Conservation (phyloP, 768 basidiomycete species). For the Guyanaporus albipodus region DNA sequence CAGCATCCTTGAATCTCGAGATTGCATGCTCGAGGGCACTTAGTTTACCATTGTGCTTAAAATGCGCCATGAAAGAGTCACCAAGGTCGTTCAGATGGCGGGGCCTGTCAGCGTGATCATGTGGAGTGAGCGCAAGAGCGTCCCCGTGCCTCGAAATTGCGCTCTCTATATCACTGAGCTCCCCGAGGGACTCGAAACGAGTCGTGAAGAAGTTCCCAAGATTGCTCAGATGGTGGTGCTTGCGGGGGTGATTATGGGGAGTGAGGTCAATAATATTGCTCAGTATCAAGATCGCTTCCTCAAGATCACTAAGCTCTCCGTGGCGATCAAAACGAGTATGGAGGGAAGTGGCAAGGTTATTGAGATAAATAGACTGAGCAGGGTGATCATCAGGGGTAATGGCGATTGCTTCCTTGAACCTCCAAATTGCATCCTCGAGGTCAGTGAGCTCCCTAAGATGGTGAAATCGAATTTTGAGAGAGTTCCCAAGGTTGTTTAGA, state of each 20-base stretch:
- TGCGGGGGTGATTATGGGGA: neutral
- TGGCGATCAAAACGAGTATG: neutral
- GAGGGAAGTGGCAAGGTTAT: neutral
- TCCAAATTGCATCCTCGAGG: too few relatives aligned
- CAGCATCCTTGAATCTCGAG: too few relatives aligned
- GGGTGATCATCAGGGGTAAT: too few relatives aligned
- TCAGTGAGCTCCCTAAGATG: too few relatives aligned
- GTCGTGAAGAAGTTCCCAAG: neutral
- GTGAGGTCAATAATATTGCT: neutral
- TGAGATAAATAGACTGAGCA: too few relatives aligned
- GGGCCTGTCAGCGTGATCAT: too few relatives aligned
- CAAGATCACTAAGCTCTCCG: neutral
- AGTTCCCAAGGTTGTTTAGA: neutral
- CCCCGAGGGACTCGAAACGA: neutral
- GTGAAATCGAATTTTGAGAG: too few relatives aligned
- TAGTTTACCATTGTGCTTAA: too few relatives aligned
- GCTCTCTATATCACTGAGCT: neutral
- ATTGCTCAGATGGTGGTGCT: neutral
- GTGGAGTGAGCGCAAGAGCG: neutral
- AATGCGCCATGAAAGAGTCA: too few relatives aligned
- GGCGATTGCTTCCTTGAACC: too few relatives aligned
- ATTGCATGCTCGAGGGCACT: too few relatives aligned
- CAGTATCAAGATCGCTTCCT: neutral
- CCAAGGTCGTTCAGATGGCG: too few relatives aligned
- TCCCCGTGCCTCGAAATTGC: neutral